Conservation (phyloP, 2,329 filamentous ascomycete genomes). For the Cercospora citrullina region DNA sequence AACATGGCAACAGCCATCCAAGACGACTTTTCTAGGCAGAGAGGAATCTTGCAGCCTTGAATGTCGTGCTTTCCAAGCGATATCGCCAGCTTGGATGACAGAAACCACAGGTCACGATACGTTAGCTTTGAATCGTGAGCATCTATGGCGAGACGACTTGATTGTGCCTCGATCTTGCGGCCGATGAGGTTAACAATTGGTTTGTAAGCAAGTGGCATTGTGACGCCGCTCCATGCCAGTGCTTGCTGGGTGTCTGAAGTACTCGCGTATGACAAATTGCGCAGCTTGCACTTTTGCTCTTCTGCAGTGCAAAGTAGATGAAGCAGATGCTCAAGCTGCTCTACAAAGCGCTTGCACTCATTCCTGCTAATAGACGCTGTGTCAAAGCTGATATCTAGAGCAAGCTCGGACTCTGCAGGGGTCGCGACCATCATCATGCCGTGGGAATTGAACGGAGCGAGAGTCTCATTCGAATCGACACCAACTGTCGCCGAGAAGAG, state of each 20-base stretch:
- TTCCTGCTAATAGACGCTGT: background rate
- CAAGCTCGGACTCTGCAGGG: background rate
- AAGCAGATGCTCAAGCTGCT: conserved; percentile 14
- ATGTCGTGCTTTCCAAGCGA: conserved; percentile 10
- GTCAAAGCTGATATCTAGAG: conserved; percentile 3
- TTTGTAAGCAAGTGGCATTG: background rate
- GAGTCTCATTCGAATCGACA: background rate
- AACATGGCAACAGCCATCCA: conserved; percentile 31
- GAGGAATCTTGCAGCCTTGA: conserved; percentile 21
- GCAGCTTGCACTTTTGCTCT: background rate
- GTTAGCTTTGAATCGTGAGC: conserved; percentile 34
- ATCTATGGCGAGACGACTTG: conserved; percentile 10
- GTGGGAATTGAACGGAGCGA: background rate
- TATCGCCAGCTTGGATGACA: conserved; percentile 19
- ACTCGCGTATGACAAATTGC: background rate
- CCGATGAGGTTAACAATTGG: background rate
- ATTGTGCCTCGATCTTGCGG: background rate
- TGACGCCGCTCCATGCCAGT: background rate
- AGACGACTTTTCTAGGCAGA: conserved; percentile 34
- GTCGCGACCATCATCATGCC: conserved; percentile 1
- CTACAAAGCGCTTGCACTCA: conserved; percentile 7
- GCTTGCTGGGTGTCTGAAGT: background rate
- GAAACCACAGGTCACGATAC: conserved; percentile 30
- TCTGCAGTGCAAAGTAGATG: conserved; percentile 4
- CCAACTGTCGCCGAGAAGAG: background rate